Percentiles rank a stretch among this genome's conserved stretches.
Conservation (phyloP, 2,329 filamentous ascomycete species). For the Dactylonectria estremocensis region DNA sequence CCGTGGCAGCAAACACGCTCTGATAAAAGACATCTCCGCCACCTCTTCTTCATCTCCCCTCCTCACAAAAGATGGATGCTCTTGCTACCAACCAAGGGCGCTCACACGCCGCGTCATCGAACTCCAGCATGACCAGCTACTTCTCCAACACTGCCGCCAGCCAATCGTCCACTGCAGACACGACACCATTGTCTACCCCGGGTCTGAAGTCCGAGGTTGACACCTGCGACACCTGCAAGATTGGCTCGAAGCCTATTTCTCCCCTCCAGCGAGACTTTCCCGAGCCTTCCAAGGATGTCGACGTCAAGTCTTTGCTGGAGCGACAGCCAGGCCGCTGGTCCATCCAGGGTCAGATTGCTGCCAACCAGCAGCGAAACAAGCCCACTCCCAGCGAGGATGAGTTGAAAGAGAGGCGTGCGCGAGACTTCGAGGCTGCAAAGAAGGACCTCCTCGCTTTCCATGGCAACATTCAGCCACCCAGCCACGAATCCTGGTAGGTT, state of each 20-base stretch:
- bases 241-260: slow-evolving; percentile 52
- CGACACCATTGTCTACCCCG: slow-evolving; percentile 43
- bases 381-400: slow-evolving; percentile 40
- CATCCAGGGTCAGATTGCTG: slow-evolving; percentile 55
- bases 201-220: slow-evolving; percentile 37
- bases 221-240: slow-evolving; percentile 28
- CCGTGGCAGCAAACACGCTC: background rate
- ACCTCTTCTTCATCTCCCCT: background rate
- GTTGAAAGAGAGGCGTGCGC: slow-evolving; percentile 54
- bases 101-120: slow-evolving; percentile 34
- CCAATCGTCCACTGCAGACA: slow-evolving; percentile 43
- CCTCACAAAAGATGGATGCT: slow-evolving; percentile 21
- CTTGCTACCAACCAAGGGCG: slow-evolving; percentile 29
- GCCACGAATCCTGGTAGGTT: slow-evolving; percentile 16
- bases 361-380: slow-evolving; percentile 49
- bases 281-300: slow-evolving; percentile 57
- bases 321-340: slow-evolving; percentile 61
- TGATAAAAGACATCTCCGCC: background rate
- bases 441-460: slow-evolving; percentile 60
- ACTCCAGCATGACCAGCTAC: slow-evolving; percentile 37
- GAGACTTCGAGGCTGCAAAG: slow-evolving; percentile 64
- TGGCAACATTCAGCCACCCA: slow-evolving; percentile 38
- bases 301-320: slow-evolving; percentile 60
- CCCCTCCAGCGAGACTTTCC: slow-evolving; percentile 57
- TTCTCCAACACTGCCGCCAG: slow-evolving; percentile 35